Evolutionary conservation across 805 yeast species (phyloP), one percentile per base, ranked within the genome.

Genomic region (Candida awuae): DNA sequence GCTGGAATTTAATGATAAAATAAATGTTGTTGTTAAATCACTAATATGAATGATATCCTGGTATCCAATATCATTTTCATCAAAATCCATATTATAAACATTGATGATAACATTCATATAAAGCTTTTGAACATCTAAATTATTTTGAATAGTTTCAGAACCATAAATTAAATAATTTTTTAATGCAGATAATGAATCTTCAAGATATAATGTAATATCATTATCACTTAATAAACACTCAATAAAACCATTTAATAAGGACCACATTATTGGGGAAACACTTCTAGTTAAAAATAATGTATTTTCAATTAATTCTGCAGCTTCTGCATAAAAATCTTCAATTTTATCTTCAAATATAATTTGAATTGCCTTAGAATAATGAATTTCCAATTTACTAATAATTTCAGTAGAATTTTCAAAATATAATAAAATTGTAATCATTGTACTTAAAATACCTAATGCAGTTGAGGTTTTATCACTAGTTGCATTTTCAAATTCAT

Each of bases 391-490:
- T 53, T 71, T 70, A 29, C 63, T 61, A 26, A 87, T 77, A 37
- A 84, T 69, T 18, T 79, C 87, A 8, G 67, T 66, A 2, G 95
- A 80, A 54, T 80, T 82, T 58, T 92, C 97, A 61, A 90, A 79
- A 12, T 94, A 82, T 43, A 87, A 61, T 34, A 90, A 62, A n/a
- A 90, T 82, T 1, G 96, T 86, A 37, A 85, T 77, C 67, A 88
- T 76, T 2, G 97, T 88, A 53, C 83, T 85, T 48, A 92, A 63
- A 28, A 88, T 71, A 21, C 97, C 96, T 30, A 84, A 59, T 0
- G 92, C 95, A 4, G 96, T 87, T 71, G 83, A 75, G 20, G 80
- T 76, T 59, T 88, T 90, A 44, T 84, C 95, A 15, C 77, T 71
- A 22, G 58, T 54, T 27, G 59, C 62, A 35, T 63, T 64, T 40